Evolutionary conservation across 768 basidiomycete genomes (phyloP), one percentile per base, ranked within the genome.

Genomic region (Leccinum subtestaceum): DNA sequence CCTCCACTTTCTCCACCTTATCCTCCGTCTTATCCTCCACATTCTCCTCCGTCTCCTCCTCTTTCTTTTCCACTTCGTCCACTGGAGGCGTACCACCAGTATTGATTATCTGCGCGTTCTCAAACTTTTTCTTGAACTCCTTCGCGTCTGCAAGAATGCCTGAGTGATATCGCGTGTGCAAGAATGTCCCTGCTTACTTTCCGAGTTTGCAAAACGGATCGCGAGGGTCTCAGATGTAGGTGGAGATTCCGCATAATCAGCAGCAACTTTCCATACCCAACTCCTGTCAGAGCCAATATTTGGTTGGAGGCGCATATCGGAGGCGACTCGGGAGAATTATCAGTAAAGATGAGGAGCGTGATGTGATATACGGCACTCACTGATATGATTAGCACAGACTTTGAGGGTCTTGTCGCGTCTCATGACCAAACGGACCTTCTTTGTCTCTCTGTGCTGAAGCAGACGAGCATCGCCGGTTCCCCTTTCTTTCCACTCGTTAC

Each of bases 401-500:
- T 99, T 98, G 76, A 94, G 83, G 51, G 97, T 99, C 87, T 98
- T 98, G 83, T 99, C 97, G 76, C 97, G 91, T 78, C 96, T 83
- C 97, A 99, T 99, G 74, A 99, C 94, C 62, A 99, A 84, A 62
- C 97, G 85, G 70, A 96, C 82, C 77, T 95, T 98, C 81, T 89
- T 87, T 52, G 88, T 89, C 70, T 86, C 85, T 76, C 89, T 93
- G 81, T 97, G 92, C 67, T 85, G 79, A 63, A 99, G 86, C 57
- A 99, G 82, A 73, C 93, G 89, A 64, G 93, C 95, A 74, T 96
- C 94, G 49, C 96, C 96, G 15, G 95, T 98, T 43, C 96, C 96
- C 34, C 97, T 80, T 78, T 99, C 97, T 75, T 99, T 99, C 97
- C 97, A 99, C 77, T 98, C 96, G 53, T 84, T 79, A 52, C 84